Base-by-base conservation (phyloP, 768 basidiomycete genomes). In the Cyclocybe cylindracea region DNA sequence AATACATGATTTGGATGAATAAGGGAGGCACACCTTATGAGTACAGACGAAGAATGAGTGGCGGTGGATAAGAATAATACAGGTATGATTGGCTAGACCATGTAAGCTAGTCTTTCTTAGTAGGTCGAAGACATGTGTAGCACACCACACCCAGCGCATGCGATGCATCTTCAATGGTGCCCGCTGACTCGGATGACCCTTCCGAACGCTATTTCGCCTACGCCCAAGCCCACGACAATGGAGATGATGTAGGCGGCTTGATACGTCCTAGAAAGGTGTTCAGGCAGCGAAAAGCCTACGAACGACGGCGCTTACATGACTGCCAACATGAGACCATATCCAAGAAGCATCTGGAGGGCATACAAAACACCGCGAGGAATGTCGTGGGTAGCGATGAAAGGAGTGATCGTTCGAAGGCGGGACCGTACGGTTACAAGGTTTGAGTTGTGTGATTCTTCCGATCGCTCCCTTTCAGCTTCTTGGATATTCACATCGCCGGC, bases 281-380 rank as follows among this genome's bases (percentile, higher is more conserved):
- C 50, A 40, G 44, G 16, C 7, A 38, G 40, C 54, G 4, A 31
- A 36, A 46, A 37, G 39, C 41, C 42, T 35, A 41, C 47, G 33
- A 32, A 44, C 43, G 32, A 14, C 10, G 37, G 46, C 36, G 42
- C 85, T 69, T 67, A 91, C 90, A 93, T 92, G 60, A 90, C 77
- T 7, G 80, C 83, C 64, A 93, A 67, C 93, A 96, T 95, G 50
- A 95, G 78, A 4, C 75, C 57, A 58, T 91, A 95, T 19, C 70
- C 71, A 16, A 94, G 60, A 16, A 83, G 66, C 38, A 83, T 75
- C 52, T 92, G 89, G 14, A 84, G 50, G 7, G 80, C 80, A 55
- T 85, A 82, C 38, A 91, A 59, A 2, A 79, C 62, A 1, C 91
- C 91, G 35, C 93, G 82, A 1, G 83, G 78, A 6, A 90, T 58